Conservation (phyloP, 1,139 yeast genomes). For the Diutina sp. region DNA sequence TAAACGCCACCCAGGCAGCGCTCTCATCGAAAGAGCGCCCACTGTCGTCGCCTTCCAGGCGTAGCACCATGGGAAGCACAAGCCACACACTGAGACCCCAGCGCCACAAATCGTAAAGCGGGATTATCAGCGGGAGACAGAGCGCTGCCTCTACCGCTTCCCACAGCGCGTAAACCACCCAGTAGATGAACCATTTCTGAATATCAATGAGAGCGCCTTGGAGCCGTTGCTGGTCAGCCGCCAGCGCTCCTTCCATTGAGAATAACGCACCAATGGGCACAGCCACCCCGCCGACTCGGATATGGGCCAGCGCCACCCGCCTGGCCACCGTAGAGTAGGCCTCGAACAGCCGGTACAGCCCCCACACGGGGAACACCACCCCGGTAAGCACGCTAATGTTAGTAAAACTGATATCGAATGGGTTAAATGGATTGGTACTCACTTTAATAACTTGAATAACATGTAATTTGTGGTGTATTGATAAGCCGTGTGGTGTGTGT, state of each 20-base stretch:
- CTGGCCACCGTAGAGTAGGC: conserved; percentile 6
- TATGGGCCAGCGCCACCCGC: conserved; percentile 6
- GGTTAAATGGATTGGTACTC: background rate
- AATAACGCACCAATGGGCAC: conserved; percentile 8
- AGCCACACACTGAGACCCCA: conserved; percentile 39
- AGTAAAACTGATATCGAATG: background rate
- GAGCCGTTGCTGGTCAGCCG: conserved; percentile 6
- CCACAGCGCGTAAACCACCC: conserved; percentile 35
- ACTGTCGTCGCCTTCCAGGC: background rate
- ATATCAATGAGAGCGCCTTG: conserved; percentile 13
- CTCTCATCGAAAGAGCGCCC: background rate
- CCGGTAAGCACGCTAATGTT: background rate
- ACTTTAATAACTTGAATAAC: conserved; percentile 1
- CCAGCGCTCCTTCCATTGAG: conserved; percentile 17
- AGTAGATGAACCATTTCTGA: conserved; percentile 47
- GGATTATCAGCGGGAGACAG: conserved; percentile 21
- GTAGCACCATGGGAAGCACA: conserved; percentile 27
- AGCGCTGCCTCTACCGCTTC: conserved; percentile 20
- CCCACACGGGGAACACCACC: conserved; percentile 34
- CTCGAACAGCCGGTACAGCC: conserved; percentile 37
- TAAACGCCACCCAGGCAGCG: background rate
- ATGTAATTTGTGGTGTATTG: background rate
- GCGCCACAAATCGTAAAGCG: conserved; percentile 32
- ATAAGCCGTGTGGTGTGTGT: background rate
- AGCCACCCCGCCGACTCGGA: conserved; percentile 8